Evolutionary conservation across 2,329 filamentous ascomycete species (phyloP), one percentile per base, ranked within the genome.

Genomic region (Fusarium austroafricanum): DNA sequence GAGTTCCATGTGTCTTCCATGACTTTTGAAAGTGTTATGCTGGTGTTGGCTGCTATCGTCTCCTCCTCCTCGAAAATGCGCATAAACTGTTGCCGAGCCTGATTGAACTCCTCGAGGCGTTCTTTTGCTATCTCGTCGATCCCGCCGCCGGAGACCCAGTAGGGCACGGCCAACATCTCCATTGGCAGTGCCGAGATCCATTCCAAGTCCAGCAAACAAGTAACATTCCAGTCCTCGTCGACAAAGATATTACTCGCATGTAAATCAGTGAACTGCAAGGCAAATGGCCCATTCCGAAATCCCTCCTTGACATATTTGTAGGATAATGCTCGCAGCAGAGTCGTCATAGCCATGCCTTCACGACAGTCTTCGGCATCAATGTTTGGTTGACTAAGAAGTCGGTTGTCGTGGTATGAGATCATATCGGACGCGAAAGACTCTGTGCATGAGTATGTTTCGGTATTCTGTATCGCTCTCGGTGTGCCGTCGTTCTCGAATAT

Each of bases 401-500:
- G 35, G n/a, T 42, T 53, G 3, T 49, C 37, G 10, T 64, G 26
- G 14, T 33, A 42, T 23, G 26, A 26, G n/a, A 55, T n/a, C 35
- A 49, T 55, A 6, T 42, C 35, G 6, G 35, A 40, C 10, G 35
- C 53, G 10, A 46, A 55, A 5, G 21, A 23, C n/a, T 78, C 78
- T 29, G 59, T 73, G 51, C 68, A 72, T 29, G 56, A 64, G 55
- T 78, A 80, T 17, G 75, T 79, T 21, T 76, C 61, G 45, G 70
- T 71, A 23, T 38, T 68, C 31, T 55, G 49, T 26, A 80, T 79
- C 10, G 62, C 71, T 60, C 75, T 74, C 33, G 59, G 68, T 9
- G 75, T 71, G 45, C 75, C 75, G 14, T 77, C 66, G 67, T 78
- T 79, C 66, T 79, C 78, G 11, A 78, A 63, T 6, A 77, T 75